Conservation (phyloP, 306 rosid species). For the Astragalus membranaceus region DNA sequence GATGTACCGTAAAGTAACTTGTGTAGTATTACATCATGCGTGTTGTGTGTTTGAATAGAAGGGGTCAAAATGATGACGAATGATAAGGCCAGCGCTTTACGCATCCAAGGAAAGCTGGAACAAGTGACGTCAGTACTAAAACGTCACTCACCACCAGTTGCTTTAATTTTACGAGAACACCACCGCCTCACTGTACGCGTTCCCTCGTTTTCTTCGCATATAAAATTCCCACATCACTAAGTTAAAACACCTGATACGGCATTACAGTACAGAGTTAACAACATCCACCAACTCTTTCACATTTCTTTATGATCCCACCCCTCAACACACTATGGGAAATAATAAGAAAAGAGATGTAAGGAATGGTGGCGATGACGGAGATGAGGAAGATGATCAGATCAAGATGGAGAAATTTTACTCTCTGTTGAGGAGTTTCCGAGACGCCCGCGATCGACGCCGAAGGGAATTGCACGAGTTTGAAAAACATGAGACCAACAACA, state of each 20-base stretch:
- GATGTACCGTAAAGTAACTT: too few relatives aligned
- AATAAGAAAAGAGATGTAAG: not conserved
- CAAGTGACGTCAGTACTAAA: not conserved
- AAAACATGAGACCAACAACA: not conserved
- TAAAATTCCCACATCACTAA: not conserved
- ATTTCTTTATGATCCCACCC: not conserved
- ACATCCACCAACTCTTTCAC: not conserved
- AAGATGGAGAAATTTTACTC: constrained; percentile 44
- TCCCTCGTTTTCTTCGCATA: not conserved
- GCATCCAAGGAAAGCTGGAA: too few relatives aligned
- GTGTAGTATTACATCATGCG: too few relatives aligned
- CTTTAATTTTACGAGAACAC: too few relatives aligned
- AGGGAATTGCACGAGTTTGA: constrained; percentile 18
- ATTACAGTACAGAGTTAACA: too few relatives aligned
- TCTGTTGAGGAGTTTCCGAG: constrained; percentile 36
- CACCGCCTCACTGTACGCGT: not conserved
- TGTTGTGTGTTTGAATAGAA: too few relatives aligned
- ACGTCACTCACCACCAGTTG: not conserved
- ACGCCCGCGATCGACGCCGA: constrained; percentile 25
- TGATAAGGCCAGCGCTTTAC: too few relatives aligned
- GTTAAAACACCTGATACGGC: not conserved
- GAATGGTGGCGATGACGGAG: not conserved
- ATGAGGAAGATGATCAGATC: constrained; percentile 13
- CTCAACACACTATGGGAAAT: constrained; percentile 2
- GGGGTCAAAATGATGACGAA: too few relatives aligned